Conservation (phyloP, 768 basidiomycete species). For the Sistotremastrum niveocremeum region DNA sequence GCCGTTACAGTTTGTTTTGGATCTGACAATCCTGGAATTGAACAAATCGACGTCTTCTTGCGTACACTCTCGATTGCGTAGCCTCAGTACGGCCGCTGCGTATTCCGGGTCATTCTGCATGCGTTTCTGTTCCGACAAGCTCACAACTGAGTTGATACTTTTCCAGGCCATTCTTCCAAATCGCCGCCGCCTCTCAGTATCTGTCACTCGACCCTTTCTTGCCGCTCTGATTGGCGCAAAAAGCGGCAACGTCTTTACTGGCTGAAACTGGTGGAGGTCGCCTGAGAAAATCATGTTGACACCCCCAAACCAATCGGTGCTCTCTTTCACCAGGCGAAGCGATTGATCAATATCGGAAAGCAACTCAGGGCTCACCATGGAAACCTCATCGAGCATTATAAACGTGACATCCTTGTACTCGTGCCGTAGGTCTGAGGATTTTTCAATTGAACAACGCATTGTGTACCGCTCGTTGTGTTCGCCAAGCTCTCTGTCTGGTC, state of each 20-base stretch:
- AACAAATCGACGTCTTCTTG: too few relatives aligned
- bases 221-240: constrained; percentile 17
- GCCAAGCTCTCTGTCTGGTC: too few relatives aligned
- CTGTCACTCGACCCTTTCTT: too few relatives aligned
- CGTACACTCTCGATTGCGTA: too few relatives aligned
- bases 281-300: constrained; percentile 19
- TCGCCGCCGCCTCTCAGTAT: too few relatives aligned
- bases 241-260: constrained; percentile 15
- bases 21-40: too few relatives aligned
- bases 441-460: constrained; percentile 8
- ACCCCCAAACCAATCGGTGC: constrained; percentile 17
- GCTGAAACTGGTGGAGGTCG: constrained; percentile 21
- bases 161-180: constrained; percentile 11
- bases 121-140: constrained; percentile 10
- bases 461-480: constrained; percentile 6
- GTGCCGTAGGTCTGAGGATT: constrained; percentile 6
- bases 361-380: constrained; percentile 13
- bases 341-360: constrained; percentile 18
- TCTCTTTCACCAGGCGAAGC: constrained; percentile 13
- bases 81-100: constrained; percentile 13
- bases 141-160: constrained; percentile 8
- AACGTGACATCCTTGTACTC: constrained; percentile 16
- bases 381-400: constrained; percentile 19
- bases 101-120: constrained; percentile 16
- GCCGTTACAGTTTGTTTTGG: too few relatives aligned